Evolutionary conservation across 805 yeast species (phyloP).

Genomic region (Wickerhamomyces silvicola): DNA sequence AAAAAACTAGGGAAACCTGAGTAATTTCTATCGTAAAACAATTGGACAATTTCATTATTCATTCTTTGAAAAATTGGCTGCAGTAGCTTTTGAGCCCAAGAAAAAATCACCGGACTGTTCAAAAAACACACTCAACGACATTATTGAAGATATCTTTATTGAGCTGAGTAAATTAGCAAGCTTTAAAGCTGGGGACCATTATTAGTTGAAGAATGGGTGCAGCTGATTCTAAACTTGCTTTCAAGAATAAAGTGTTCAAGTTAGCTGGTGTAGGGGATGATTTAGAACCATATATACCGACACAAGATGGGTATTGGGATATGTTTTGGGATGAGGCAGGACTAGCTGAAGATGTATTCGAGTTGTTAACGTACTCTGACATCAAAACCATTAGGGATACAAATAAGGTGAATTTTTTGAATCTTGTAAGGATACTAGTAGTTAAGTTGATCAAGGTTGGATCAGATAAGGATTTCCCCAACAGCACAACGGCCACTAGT

Average conservation of each 20-base stretch:
- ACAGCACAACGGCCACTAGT: conserved; percentile 14
- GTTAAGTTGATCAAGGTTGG: conserved; percentile 23
- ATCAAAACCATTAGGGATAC: conserved; percentile 52
- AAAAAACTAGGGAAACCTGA: too few relatives aligned
- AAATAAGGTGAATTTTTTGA: conserved; percentile 51
- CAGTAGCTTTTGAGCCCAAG: too few relatives aligned
- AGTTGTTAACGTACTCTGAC: conserved; percentile 50
- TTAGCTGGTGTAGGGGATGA: conserved; percentile 38
- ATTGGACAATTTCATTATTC: too few relatives aligned
- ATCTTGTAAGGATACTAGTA: conserved; percentile 38
- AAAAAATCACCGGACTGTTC: too few relatives aligned
- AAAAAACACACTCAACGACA: too few relatives aligned
- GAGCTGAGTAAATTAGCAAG: neutral
- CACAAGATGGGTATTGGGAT: conserved; percentile 35
- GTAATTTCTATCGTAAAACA: too few relatives aligned
- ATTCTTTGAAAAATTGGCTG: too few relatives aligned
- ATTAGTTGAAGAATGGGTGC: too few relatives aligned
- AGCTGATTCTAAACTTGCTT: conserved; percentile 58
- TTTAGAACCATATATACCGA: conserved; percentile 2
- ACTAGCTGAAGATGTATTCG: conserved; percentile 50
- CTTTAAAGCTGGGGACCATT: too few relatives aligned
- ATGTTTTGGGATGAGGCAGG: conserved; percentile 44
- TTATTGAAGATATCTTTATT: too few relatives aligned
- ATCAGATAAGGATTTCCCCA: conserved; percentile 19
- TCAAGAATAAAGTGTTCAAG: conserved; percentile 54